Evolutionary conservation across 2,329 filamentous ascomycete species (phyloP).

Genomic region (Trichoderma sp.): DNA sequence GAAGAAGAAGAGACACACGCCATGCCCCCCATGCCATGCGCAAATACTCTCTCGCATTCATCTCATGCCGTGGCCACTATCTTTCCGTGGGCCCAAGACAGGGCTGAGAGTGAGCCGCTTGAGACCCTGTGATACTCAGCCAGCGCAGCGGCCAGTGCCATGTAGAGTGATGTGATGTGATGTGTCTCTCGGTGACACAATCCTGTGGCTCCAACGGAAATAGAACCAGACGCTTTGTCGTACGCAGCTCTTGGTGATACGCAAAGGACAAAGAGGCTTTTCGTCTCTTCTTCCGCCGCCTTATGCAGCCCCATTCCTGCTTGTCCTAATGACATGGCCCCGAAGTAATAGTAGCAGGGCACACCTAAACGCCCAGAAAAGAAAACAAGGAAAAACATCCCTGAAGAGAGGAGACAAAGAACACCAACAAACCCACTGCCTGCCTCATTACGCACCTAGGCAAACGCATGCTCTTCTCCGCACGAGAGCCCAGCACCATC

Average conservation of each 20-base stretch:
- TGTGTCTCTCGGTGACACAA: slow-evolving; percentile 8
- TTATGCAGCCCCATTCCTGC: neutral
- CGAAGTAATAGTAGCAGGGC: neutral
- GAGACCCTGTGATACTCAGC: neutral
- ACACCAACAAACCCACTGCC: neutral
- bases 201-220: neutral
- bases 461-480: neutral
- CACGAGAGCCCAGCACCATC: neutral
- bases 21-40: neutral
- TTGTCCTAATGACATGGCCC: neutral
- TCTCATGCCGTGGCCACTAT: neutral
- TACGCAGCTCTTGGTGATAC: neutral
- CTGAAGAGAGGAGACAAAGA: neutral
- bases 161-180: slow-evolving; percentile 13
- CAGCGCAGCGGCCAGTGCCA: neutral
- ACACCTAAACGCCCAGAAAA: neutral
- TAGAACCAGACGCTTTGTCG: neutral
- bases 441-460: neutral
- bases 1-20: neutral
- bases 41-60: neutral
- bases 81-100: neutral
- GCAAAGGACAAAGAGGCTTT: neutral
- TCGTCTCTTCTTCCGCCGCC: neutral
- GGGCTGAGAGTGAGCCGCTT: slow-evolving; percentile 2
- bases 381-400: neutral